Evolutionary conservation across 129 eudicot genomes (phyloP).

Genomic region (Ambrosia artemisiifolia): DNA sequence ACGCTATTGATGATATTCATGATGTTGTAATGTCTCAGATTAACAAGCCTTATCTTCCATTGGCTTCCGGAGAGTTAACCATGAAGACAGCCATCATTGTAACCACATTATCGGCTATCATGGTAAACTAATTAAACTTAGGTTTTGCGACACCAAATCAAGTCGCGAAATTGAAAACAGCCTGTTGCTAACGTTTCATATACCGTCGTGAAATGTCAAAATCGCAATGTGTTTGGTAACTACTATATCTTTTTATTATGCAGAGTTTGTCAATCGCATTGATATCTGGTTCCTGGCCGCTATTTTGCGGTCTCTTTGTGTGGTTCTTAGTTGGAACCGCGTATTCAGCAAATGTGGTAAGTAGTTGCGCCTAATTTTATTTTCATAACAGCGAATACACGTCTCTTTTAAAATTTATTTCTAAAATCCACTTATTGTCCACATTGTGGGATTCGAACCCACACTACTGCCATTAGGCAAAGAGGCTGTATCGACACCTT

Average conservation of each 20-base stretch:
- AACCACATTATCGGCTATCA: slow-evolving; percentile 24
- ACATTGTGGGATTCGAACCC: no score
- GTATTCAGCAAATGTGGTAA: slow-evolving; percentile 31
- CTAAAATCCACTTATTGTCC: no score
- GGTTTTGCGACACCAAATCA: neutral
- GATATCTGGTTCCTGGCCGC: slow-evolving; percentile 34
- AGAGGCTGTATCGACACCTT: neutral
- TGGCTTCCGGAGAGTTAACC: slow-evolving; percentile 29
- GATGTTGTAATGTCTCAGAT: slow-evolving; percentile 15
- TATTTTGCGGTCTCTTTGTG: slow-evolving; percentile 26
- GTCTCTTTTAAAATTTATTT: no score
- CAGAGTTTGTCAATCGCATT: slow-evolving; percentile 23
- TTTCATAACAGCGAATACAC: no score
- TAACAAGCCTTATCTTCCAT: slow-evolving; percentile 34
- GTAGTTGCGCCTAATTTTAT: neutral
- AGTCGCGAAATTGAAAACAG: neutral
- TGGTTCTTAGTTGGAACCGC: slow-evolving; percentile 37
- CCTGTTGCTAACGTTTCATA: neutral
- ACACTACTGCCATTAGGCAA: no score
- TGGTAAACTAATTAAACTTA: slow-evolving; percentile 11
- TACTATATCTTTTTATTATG: neutral
- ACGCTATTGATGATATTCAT: neutral
- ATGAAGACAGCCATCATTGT: slow-evolving; percentile 29
- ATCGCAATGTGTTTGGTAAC: neutral
- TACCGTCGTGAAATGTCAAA: neutral